Conservation (phyloP, 129 eudicot genomes). For the carrot (Daucus carota) region DH1_v3.0 NC_030382.2:45723501-45724000, state of each 20-base stretch:
- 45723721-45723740: no score
- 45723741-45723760: background rate
- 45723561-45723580: background rate
- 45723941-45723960: background rate
- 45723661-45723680: no score
- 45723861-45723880: slow-evolving; percentile 1
- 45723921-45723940: background rate
- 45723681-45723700: background rate
- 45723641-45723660: no score
- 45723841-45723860: background rate
- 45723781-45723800: background rate
- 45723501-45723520: background rate
- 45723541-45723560: background rate
- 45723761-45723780: background rate
- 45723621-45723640: background rate
- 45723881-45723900: background rate
- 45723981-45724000: background rate
- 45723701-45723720: background rate
- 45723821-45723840: background rate
- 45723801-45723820: background rate
- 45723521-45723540: background rate
- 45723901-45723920: background rate
- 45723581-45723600: background rate
- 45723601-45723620: background rate
- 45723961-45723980: background rate